phyloP scores from a whole-genome alignment of 371 early-diverging fungal genomes.

The Mycotypha africana region DNA sequence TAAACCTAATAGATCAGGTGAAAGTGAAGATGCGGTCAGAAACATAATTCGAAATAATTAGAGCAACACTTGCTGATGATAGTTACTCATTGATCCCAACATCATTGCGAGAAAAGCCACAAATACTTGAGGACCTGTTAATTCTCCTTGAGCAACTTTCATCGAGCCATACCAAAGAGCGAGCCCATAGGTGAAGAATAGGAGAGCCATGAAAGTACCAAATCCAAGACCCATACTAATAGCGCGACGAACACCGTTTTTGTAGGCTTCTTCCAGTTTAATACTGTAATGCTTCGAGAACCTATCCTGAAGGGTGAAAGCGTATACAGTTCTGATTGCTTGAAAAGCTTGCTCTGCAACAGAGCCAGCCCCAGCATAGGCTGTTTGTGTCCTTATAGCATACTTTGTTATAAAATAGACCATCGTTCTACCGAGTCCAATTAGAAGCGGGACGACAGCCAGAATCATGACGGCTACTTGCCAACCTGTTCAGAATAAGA shows the following conservation, averaged over 20 bases:
- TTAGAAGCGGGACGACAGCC: conserved; percentile 60
- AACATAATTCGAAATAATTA: too few relatives aligned
- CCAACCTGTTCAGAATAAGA: conserved; percentile 66
- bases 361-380: conserved; percentile 44
- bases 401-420: conserved; percentile 58
- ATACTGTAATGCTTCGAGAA: conserved; percentile 57
- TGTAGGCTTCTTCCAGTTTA: conserved; percentile 49
- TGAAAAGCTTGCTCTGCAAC: conserved; percentile 68
- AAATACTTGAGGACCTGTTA: conserved; percentile 49
- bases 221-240: conserved; percentile 51
- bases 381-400: conserved; percentile 28
- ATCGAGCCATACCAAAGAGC: conserved; percentile 78
- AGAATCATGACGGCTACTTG: conserved; percentile 70
- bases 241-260: conserved; percentile 51
- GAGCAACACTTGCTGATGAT: too few relatives aligned
- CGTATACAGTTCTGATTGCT: conserved; percentile 81
- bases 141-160: conserved; percentile 41
- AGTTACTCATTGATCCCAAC: conserved; percentile 50
- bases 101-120: conserved; percentile 71
- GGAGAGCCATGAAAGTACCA: conserved; percentile 56
- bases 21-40: too few relatives aligned
- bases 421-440: conserved; percentile 50
- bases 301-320: conserved; percentile 77
- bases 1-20: too few relatives aligned
- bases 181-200: conserved; percentile 66